phyloP scores from a whole-genome alignment of 2,329 filamentous ascomycete species.

The Grosmannia huntii region DNA sequence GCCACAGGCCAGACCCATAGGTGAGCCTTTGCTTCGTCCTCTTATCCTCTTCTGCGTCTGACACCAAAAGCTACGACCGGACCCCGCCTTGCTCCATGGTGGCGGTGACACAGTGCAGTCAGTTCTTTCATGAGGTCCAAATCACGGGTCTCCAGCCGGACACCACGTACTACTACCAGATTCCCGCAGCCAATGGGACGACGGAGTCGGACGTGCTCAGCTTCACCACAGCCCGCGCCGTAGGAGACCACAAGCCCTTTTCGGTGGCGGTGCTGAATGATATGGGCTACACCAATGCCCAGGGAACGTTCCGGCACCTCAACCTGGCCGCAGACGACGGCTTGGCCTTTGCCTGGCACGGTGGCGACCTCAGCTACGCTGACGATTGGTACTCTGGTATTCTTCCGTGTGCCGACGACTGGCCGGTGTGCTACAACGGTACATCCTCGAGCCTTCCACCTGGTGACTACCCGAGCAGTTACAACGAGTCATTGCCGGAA shows the following conservation, averaged over 20 bases:
- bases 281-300: constrained; percentile 40
- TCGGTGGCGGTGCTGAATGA: constrained; percentile 35
- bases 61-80: constrained; percentile 24
- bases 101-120: constrained; percentile 33
- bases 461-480: constrained; percentile 24
- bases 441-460: constrained; percentile 26
- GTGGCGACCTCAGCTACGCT: constrained; percentile 34
- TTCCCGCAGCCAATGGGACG: constrained; percentile 34
- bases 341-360: constrained; percentile 36
- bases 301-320: constrained; percentile 32
- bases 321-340: constrained; percentile 27
- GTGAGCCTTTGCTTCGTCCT: background rate
- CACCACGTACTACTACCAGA: constrained; percentile 38
- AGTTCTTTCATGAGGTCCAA: constrained; percentile 38
- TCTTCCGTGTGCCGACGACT: constrained; percentile 26
- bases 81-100: constrained; percentile 35
- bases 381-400: constrained; percentile 24
- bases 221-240: constrained; percentile 31
- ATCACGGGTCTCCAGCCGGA: constrained; percentile 26
- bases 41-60: background rate
- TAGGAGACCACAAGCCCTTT: constrained; percentile 28
- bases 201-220: constrained; percentile 30
- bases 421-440: constrained; percentile 37
- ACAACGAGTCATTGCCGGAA: constrained; percentile 29
- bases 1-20: constrained; percentile 27